Evolutionary conservation across 164 flowering plant genomes (phyloP), one percentile per base, ranked within the genome.

Genomic region (Vitis labrusca): DNA sequence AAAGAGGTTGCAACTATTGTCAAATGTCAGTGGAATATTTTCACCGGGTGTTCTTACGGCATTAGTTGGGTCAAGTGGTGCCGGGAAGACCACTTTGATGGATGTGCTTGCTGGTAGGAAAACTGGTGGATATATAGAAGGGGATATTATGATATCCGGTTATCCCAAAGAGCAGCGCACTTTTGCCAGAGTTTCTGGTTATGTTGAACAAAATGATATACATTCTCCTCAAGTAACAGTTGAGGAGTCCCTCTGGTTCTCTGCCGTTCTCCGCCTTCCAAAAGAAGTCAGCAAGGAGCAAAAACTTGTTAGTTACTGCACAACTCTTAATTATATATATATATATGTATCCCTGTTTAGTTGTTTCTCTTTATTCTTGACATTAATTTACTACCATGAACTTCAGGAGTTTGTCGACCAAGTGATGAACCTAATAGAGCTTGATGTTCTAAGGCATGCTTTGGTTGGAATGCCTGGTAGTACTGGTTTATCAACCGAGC

Each of bases 61-160:
- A 70, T 81, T 94, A 75, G 93, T 94, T 68, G 97, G 98, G n/a
- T 78, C 95, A 59, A 94, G 97, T 83, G 98, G 98, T 47, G 97
- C 98, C 0, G 98, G 98, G 14, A 94, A 94, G 78, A 94, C 98
- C 2, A 94, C 98, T 15, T 74, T 94, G 74, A 92, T 94, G 98
- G 98, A 94, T 78, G 97, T 92, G 52, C 91, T 94, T n/a, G 94
- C 97, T 32, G 97, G 98, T n/a, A 80, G 98, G 69, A 94, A 94
- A 79, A 92, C 98, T 54, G 91, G 95, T 70, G 98, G 98, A 56
- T 92, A 92, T 68, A 88, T 89, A 58, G 98, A 94, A 84, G 99
- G 97, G n/a, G 95, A 91, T 56, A 88, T 94, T 58, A 86, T 68
- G 76, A 87, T 94, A 68, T 92, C 97, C 0, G 99, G 99, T 47